Evolutionary conservation across 2,329 filamentous ascomycete species (phyloP).

Genomic region (Fusarium subtropicale): DNA sequence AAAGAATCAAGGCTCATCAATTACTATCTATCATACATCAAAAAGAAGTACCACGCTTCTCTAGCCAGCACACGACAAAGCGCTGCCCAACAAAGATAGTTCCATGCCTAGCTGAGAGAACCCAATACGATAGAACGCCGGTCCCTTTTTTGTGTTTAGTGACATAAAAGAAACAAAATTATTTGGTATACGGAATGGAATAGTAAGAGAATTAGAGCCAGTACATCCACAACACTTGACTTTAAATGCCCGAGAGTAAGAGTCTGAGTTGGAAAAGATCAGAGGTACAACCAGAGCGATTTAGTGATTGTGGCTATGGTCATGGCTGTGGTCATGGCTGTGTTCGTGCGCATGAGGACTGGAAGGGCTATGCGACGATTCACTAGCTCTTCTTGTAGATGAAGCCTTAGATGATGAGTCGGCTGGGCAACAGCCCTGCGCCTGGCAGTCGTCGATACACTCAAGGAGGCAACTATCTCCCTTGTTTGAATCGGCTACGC

Average conservation of each 20-base stretch:
- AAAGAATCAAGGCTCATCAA: constrained; percentile 20
- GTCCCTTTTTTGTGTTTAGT: constrained; percentile 29
- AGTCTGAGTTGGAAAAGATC: neutral
- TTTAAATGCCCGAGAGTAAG: neutral
- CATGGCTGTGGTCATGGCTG: constrained; percentile 5
- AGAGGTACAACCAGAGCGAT: neutral
- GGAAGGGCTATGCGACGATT: constrained; percentile 47
- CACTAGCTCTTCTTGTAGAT: constrained; percentile 53
- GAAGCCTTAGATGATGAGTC: constrained; percentile 52
- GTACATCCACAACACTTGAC: neutral
- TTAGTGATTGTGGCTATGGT: constrained; percentile 31
- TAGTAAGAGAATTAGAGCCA: constrained; percentile 8
- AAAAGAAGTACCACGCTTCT: constrained; percentile 14
- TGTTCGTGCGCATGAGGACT: constrained; percentile 32
- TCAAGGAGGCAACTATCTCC: constrained; percentile 62
- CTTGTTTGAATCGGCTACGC: constrained; percentile 46
- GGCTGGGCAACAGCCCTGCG: constrained; percentile 49
- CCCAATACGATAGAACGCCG: constrained; percentile 38
- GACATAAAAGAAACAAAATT: constrained; percentile 18
- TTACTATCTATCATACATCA: constrained; percentile 37
- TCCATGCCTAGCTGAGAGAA: constrained; percentile 7
- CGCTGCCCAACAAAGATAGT: constrained; percentile 8
- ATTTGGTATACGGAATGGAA: constrained; percentile 20
- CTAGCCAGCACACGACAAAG: constrained; percentile 18
- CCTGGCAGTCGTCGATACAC: constrained; percentile 54